Base-by-base conservation (phyloP, 2,329 filamentous ascomycete species). In the Pseudovirgaria hyperparasitica region DNA sequence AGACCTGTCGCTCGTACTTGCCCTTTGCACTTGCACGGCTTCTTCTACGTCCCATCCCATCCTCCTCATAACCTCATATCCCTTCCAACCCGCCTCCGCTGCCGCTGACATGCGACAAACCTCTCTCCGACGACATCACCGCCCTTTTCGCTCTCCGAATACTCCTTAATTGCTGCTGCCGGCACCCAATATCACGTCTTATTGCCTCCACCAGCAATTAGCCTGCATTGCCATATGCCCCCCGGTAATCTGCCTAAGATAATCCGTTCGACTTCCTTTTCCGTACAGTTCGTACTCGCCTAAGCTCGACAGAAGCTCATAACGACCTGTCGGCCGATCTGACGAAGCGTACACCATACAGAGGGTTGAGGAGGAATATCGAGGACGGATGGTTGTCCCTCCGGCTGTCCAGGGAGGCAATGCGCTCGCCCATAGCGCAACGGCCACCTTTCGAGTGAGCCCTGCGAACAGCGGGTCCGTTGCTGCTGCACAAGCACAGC, bases 391-490 rank as follows among this genome's bases (percentile, higher is more conserved):
- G n/a, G n/a, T n/a, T n/a, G n/a, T n/a, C n/a, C n/a, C n/a, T n/a
- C n/a, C n/a, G n/a, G n/a, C n/a, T n/a, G n/a, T n/a, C n/a, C n/a
- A n/a, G n/a, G n/a, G n/a, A n/a, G n/a, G n/a, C n/a, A n/a, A n/a
- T n/a, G n/a, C n/a, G n/a, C n/a, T n/a, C n/a, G n/a, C n/a, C n/a
- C n/a, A n/a, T n/a, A n/a, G n/a, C 30, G 50, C 49, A 22, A 48
- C 51, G 40, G 43, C 47, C 23, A 52, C 48, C 21, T 54, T 55
- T 33, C 46, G 52, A 38, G 45, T 53, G 36, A 48, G 48, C 21
- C 44, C 42, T 25, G 41, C 50, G 28, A 44, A 40, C 22, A 42
- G 38, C 28, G 28, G 30, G 9, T 36, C 37, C 17, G 38, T 45
- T 3, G 16, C 5, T 22, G 25, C 33, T 21, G 22, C 21, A 10